Percentiles rank a stretch among this genome's conserved stretches.
Evolutionary conservation across 441 rosid species (phyloP).

Genomic region (Omphalea diandra): DNA sequence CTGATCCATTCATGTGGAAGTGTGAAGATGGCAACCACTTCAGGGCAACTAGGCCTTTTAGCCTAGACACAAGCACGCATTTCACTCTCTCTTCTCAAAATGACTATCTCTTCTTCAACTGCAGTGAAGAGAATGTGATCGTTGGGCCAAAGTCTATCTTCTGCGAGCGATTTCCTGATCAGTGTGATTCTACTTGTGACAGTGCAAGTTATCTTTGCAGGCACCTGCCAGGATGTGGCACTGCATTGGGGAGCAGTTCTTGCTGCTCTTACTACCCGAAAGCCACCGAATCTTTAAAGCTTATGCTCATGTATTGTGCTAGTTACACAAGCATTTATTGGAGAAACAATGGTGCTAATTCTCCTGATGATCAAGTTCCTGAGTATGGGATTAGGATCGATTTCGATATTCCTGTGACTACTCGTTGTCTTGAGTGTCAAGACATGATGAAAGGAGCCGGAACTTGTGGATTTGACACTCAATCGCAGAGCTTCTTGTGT

Average conservation of each 20-base stretch:
- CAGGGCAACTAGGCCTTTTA: constrained; percentile 76
- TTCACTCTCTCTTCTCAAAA: constrained; percentile 76
- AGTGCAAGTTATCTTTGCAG: constrained; percentile 86
- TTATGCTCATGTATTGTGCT: constrained; percentile 78
- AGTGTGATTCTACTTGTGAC: constrained; percentile 85
- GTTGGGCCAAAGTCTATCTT: constrained; percentile 78
- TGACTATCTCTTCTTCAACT: constrained; percentile 91
- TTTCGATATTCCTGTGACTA: constrained; percentile 78
- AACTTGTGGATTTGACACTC: constrained; percentile 64
- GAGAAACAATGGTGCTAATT: constrained; percentile 51
- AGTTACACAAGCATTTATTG: constrained; percentile 80
- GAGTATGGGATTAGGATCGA: constrained; percentile 83
- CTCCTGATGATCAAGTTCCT: constrained; percentile 63
- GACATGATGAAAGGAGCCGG: constrained; percentile 76
- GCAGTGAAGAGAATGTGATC: constrained; percentile 60
- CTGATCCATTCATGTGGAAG: constrained; percentile 86
- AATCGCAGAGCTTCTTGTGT: constrained; percentile 59
- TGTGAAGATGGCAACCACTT: constrained; percentile 67
- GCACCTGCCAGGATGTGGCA: constrained; percentile 74
- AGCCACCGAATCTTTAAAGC: constrained; percentile 75
- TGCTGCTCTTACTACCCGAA: constrained; percentile 87
- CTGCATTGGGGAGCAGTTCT: constrained; percentile 46
- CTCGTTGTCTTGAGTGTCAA: constrained; percentile 77
- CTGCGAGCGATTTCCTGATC: constrained; percentile 86
- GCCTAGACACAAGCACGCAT: constrained; percentile 83